phyloP scores from a whole-genome alignment of 768 basidiomycete species.

The Suillus americanus region DNA sequence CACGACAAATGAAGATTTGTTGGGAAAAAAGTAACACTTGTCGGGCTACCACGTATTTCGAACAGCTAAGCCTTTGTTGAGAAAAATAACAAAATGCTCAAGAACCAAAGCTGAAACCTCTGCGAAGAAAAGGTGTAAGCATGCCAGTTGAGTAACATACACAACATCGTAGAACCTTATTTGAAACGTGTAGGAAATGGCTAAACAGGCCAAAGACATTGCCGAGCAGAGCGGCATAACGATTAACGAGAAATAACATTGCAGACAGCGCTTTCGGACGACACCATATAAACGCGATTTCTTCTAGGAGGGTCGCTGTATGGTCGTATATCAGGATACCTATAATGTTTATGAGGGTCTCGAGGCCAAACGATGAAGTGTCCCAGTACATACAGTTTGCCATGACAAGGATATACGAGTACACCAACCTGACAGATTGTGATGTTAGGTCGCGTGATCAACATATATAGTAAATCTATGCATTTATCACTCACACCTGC shows the following conservation, averaged over 20 bases:
- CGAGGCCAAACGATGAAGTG: neutral
- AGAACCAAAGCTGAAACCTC: conserved; percentile 2
- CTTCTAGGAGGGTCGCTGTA: conserved; percentile 29
- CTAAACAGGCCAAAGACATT: conserved; percentile 31
- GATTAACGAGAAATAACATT: conserved; percentile 48
- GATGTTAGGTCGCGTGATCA: neutral
- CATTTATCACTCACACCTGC: neutral
- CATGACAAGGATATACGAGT: neutral
- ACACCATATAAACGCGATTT: conserved; percentile 47
- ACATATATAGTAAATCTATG: neutral
- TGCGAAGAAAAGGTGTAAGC: neutral
- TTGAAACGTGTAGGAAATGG: conserved; percentile 24
- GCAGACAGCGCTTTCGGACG: conserved; percentile 38
- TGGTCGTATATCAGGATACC: conserved; percentile 33
- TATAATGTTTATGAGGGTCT: conserved; percentile 2
- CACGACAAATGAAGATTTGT: conserved; percentile 48
- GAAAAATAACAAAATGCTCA: neutral
- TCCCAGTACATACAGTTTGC: neutral
- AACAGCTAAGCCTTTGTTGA: conserved; percentile 34
- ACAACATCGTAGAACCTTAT: neutral
- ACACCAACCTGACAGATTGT: neutral
- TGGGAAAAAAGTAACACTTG: conserved; percentile 42
- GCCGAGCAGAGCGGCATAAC: conserved; percentile 46
- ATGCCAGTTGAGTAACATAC: too few species aligned
- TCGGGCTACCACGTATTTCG: conserved; percentile 35